phyloP scores from a whole-genome alignment of 306 rosid genomes.

The Begonia fuchsioides region DNA sequence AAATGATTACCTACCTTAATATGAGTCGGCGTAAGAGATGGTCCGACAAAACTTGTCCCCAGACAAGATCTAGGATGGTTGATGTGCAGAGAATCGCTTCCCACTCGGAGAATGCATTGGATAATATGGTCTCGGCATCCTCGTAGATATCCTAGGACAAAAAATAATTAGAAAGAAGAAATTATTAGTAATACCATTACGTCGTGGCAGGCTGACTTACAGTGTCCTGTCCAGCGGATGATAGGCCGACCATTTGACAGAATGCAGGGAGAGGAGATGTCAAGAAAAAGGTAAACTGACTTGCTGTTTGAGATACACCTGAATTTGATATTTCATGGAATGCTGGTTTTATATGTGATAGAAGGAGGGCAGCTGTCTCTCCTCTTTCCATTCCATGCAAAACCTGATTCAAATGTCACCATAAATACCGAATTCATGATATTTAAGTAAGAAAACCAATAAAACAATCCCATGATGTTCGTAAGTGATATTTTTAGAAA shows the following conservation, averaged over 20 bases:
- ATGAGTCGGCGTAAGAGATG: constrained; percentile 82
- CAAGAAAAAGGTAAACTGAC: constrained; percentile 92
- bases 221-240: constrained; percentile 26
- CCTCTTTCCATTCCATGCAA: constrained; percentile 89
- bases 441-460: neutral
- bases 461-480: too few species aligned
- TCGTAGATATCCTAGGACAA: constrained; percentile 43
- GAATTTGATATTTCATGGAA: constrained; percentile 48
- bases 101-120: constrained; percentile 75
- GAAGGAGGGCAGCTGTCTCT: constrained; percentile 73
- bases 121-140: constrained; percentile 68
- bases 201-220: constrained; percentile 33
- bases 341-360: constrained; percentile 68
- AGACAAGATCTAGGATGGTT: constrained; percentile 64
- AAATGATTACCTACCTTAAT: constrained; percentile 53
- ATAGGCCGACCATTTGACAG: constrained; percentile 70
- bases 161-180: constrained; percentile 15
- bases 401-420: constrained; percentile 29
- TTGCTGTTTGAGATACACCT: constrained; percentile 42
- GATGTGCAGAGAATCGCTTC: constrained; percentile 71
- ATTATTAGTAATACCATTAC: too few species aligned
- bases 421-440: constrained; percentile 6
- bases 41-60: constrained; percentile 91
- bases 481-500: too few species aligned
- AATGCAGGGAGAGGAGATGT: constrained; percentile 85